Evolutionary conservation across 768 basidiomycete species (phyloP), one percentile per base, ranked within the genome.

Genomic region (Naganishia vaughanmartiniae): DNA sequence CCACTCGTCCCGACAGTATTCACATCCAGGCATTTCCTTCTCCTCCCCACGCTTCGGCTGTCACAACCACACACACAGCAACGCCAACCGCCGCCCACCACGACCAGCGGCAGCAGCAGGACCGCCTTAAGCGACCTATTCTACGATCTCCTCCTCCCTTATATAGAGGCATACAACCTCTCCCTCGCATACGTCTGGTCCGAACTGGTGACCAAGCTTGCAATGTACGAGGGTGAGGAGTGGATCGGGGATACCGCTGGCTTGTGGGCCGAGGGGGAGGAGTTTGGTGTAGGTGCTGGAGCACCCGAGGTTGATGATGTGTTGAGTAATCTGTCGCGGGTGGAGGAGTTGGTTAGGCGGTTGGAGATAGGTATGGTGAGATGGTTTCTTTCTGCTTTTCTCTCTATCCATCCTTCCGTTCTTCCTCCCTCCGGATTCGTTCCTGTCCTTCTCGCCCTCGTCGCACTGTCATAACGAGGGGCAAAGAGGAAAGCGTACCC

Each of bases 1-100:
- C 87, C 89, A 10, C 86, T 96, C n/a, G 86, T 90, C 0, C 92
- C 94, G 76, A 91, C 91, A 0, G 87, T 95, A 36, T 91, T 87
- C 78, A 92, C 91, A 6, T 84, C 89, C 70, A 84, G 90, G 28
- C 89, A 91, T 73, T 85, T 89, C 14, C 90, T 90, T 65, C 86
- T 74, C 24, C 74, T 76, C 87, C 30, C 56, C n/a, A 6, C 68
- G 7, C 68, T 60, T 33, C 42, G 42, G 30, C 56, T 39, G 10
- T n/a, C 24, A 7, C 57, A 6, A 24, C n/a, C 56, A 42, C 14
- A n/a, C n/a, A n/a, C n/a, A n/a, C n/a, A n/a, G n/a, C 42, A 42
- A 7, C 42, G 17, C 4, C 42, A 15, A 42, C 42, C 7, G 17
- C 42, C 36, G 6, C 12, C 12, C 36, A 36, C 36, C 36, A 5